Percentiles rank a stretch among this genome's conserved stretches.
Evolutionary conservation across 352 stramenopile species (phyloP).

Genomic region (Phytophthora boehmeriae): DNA sequence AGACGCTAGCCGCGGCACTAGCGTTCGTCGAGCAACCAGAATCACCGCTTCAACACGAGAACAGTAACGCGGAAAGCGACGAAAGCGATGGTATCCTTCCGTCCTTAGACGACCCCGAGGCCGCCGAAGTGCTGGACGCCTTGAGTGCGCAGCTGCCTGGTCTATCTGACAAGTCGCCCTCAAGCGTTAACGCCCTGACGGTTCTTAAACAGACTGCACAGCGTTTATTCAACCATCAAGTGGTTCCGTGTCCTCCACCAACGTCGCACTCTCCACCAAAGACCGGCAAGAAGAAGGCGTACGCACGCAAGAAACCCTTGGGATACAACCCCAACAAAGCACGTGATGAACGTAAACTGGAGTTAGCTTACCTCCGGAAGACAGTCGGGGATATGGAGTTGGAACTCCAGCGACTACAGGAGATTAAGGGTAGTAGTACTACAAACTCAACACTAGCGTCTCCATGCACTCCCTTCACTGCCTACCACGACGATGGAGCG

Average conservation of each 20-base stretch:
- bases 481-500: constrained; percentile 6
- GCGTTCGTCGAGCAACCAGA: constrained; percentile 28
- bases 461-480: neutral
- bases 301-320: constrained; percentile 35
- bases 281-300: constrained; percentile 22
- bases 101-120: constrained; percentile 24
- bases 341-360: constrained; percentile 44
- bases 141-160: constrained; percentile 22
- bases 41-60: neutral
- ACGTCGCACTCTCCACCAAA: constrained; percentile 1
- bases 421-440: constrained; percentile 16
- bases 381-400: constrained; percentile 47
- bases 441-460: neutral
- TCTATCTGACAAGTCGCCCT: constrained; percentile 14
- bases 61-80: neutral
- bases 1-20: constrained; percentile 32
- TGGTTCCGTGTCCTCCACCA: constrained; percentile 13
- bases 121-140: constrained; percentile 26
- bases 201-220: constrained; percentile 12
- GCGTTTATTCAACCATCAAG: constrained; percentile 24
- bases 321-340: constrained; percentile 51
- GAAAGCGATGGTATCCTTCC: constrained; percentile 12
- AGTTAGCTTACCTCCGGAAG: constrained; percentile 48
- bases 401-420: constrained; percentile 35
- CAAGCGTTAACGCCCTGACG: neutral